Conservation (phyloP, 768 basidiomycete species). For the Leucocoprinus birnbaumii region DNA sequence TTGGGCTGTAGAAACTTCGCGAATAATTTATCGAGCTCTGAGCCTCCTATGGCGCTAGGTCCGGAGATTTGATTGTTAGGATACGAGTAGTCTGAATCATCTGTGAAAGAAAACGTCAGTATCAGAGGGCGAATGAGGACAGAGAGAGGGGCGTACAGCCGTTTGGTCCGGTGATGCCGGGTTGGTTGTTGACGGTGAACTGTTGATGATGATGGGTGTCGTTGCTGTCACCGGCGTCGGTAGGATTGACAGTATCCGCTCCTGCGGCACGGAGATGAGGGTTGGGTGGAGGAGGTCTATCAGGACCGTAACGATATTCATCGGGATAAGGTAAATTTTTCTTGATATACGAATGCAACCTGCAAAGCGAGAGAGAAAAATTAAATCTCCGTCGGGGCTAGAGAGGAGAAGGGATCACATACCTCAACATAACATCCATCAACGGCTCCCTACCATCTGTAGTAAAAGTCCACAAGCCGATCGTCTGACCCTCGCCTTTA, state of each 20-base stretch:
- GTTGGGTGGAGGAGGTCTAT: conserved; percentile 59
- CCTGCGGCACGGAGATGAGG: conserved; percentile 21
- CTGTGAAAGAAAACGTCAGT: no score
- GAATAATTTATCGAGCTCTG: conserved; percentile 48
- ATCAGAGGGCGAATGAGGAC: background rate
- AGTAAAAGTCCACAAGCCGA: conserved; percentile 76
- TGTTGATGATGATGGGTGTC: background rate
- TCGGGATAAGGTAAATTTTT: conserved; percentile 69
- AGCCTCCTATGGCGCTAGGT: conserved; percentile 15
- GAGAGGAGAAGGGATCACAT: conserved; percentile 16
- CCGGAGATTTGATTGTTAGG: background rate
- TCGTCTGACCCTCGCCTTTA: conserved; percentile 55
- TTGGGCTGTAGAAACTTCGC: conserved; percentile 31
- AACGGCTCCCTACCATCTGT: conserved; percentile 70
- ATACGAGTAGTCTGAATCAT: no score
- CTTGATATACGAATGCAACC: conserved; percentile 66
- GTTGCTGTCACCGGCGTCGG: no score
- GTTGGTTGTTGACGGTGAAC: background rate
- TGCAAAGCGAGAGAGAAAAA: conserved; percentile 21
- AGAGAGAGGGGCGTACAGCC: background rate
- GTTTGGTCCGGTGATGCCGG: background rate
- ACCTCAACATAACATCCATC: conserved; percentile 70
- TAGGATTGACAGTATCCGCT: background rate
- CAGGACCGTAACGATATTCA: conserved; percentile 66
- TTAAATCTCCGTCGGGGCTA: background rate